Percentiles rank a stretch among this genome's conserved stretches.
phyloP scores from a whole-genome alignment of 257 asterid genomes.

The Galeopsis tetrahit region DNA sequence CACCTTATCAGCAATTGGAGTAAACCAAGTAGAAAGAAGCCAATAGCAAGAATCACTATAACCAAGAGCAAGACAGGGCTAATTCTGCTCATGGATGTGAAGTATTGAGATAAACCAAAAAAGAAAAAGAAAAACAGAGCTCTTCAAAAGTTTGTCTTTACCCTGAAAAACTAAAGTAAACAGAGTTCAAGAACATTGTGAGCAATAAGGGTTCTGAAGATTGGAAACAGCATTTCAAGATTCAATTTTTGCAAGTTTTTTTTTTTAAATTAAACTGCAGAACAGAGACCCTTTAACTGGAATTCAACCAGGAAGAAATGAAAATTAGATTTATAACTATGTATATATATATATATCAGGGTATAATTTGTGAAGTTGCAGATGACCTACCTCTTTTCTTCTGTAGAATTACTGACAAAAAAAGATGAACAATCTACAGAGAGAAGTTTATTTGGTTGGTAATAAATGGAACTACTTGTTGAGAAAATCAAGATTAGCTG shows the following conservation, averaged over 20 bases:
- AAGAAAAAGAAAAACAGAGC: not conserved
- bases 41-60: slow-evolving; percentile 56
- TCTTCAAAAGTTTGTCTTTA: slow-evolving; percentile 31
- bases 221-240: slow-evolving; percentile 26
- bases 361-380: slow-evolving; percentile 39
- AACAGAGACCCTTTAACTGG: slow-evolving; percentile 6
- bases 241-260: not conserved
- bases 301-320: not conserved
- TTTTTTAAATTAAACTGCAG: not conserved
- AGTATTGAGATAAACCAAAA: not conserved
- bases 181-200: slow-evolving; percentile 29
- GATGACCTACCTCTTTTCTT: slow-evolving; percentile 45
- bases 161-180: not conserved
- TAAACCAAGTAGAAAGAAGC: slow-evolving; percentile 58
- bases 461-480: slow-evolving; percentile 42
- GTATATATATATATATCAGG: slow-evolving; percentile 23
- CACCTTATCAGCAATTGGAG: slow-evolving; percentile 53
- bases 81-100: slow-evolving; percentile 49
- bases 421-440: slow-evolving; percentile 28
- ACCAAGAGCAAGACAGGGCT: slow-evolving; percentile 52
- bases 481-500: slow-evolving; percentile 35
- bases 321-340: not conserved
- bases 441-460: slow-evolving; percentile 36
- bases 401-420: slow-evolving; percentile 35
- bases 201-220: not conserved